phyloP scores from a whole-genome alignment of 108 stramenopile species.

The Mediolabrus comicus region DNA sequence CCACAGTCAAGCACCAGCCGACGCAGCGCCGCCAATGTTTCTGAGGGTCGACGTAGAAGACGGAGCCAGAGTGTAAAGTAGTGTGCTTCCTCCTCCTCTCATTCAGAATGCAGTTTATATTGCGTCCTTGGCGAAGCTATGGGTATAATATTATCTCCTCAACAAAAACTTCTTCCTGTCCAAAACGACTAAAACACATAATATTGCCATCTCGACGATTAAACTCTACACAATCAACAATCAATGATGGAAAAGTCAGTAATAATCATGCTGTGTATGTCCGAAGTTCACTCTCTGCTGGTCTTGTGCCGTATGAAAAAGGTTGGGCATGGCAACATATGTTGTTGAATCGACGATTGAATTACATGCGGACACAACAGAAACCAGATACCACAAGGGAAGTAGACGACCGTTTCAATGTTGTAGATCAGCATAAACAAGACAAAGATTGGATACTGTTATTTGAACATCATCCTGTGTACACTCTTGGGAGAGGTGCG shows the following conservation, averaged over 20 bases:
- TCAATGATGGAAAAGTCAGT: too few relatives aligned
- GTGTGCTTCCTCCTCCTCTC: too few relatives aligned
- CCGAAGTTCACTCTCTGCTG: conserved; percentile 13
- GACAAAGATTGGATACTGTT: conserved; percentile 73
- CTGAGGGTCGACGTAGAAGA: too few relatives aligned
- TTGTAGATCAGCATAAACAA: not conserved
- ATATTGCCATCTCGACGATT: not conserved
- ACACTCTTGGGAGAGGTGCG: conserved; percentile 95
- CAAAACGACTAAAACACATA: not conserved
- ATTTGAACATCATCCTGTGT: conserved; percentile 96
- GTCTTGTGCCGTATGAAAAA: conserved; percentile 46
- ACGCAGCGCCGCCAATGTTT: too few relatives aligned
- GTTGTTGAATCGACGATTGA: conserved; percentile 54
- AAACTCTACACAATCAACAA: not conserved
- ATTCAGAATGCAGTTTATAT: too few relatives aligned
- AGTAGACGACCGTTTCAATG: not conserved
- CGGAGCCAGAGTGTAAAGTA: too few relatives aligned
- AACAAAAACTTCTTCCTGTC: too few relatives aligned
- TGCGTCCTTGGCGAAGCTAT: too few relatives aligned
- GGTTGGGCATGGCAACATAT: conserved; percentile 81
- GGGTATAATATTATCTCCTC: too few relatives aligned
- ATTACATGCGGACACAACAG: conserved; percentile 10
- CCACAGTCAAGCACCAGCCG: too few relatives aligned
- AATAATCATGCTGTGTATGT: conserved; percentile 15
- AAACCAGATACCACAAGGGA: not conserved